Percentiles rank a stretch among this genome's conserved stretches.
Evolutionary conservation across 2,329 filamentous ascomycete genomes (phyloP).

Genomic region (Didymella exigua): DNA sequence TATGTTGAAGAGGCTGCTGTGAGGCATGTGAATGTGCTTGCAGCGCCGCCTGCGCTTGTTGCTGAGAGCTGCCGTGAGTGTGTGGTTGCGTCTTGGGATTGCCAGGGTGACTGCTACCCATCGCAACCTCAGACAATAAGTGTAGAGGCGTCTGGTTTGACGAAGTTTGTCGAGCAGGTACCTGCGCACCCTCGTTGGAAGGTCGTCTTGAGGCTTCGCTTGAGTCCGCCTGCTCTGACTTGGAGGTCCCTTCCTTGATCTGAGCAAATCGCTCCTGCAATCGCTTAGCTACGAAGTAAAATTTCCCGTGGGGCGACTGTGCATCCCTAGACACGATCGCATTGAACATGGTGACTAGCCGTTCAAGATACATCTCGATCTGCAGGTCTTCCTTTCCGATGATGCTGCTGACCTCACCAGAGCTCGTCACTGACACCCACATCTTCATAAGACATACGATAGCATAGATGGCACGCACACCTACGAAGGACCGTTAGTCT

Average conservation of each 20-base stretch:
- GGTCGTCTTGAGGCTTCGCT: constrained; percentile 30
- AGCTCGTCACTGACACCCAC: constrained; percentile 60
- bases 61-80: constrained; percentile 22
- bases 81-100: constrained; percentile 13
- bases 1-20: constrained; percentile 30
- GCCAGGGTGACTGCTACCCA: constrained; percentile 40
- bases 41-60: constrained; percentile 33
- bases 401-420: constrained; percentile 56
- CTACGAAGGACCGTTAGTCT: constrained; percentile 24
- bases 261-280: constrained; percentile 53
- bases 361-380: constrained; percentile 56
- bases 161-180: constrained; percentile 34
- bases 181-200: constrained; percentile 21
- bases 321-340: constrained; percentile 49
- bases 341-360: constrained; percentile 54
- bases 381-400: constrained; percentile 55
- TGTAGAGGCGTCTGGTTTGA: constrained; percentile 46
- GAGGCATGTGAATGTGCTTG: constrained; percentile 33
- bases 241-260: constrained; percentile 51
- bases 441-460: constrained; percentile 65
- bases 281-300: constrained; percentile 53
- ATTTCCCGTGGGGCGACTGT: constrained; percentile 55
- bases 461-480: constrained; percentile 62
- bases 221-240: constrained; percentile 32
- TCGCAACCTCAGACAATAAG: constrained; percentile 49